Base-by-base conservation (phyloP, 352 stramenopile genomes). In the Phytophthora quininea region DNA sequence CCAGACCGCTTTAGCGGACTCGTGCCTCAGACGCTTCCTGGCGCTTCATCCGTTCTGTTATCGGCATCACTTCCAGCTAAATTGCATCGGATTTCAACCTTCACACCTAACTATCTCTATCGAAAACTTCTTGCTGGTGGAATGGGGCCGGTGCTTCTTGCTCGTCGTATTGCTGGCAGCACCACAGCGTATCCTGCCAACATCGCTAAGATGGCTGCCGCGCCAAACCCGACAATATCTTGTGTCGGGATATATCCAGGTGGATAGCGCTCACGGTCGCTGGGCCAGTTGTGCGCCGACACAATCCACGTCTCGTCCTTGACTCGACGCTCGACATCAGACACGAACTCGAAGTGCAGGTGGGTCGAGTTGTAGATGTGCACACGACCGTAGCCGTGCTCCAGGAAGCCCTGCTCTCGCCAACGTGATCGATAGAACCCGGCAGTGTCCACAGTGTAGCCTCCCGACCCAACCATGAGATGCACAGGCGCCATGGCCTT, bases 401-500 rank as follows among this genome's bases (percentile, higher is more conserved):
- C 70, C 31, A 81, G 32, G 15, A 83, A 71, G 0, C 68, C 71
- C 42, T 74, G 56, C 14, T 62, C 50, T 15, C 77, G 58, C 14
- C 61, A 62, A n/a, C 67, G 62, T 48, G 43, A 58, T 71, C 74
- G 82, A 10, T 54, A 47, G 2, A 51, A 87, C 0, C 52, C 58
- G 31, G 49, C 58, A 50, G 71, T 58, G 45, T 88, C 78, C 1
- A 84, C 30, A 19, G 73, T 63, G 27, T 69, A 69, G 9, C 80
- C 80, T 7, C 68, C 77, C 32, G 80, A 81, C 2, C 78, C 80
- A 24, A 89, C 70, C 67, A 81, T 81, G 58, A 87, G 75, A 58
- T 89, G 79, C 15, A 73, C 73, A 0, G 78, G 68, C 3, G 76
- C 78, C 76, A 31, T 4, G 32, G 19, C 53, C 52, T 14, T 62